These are phyloP conservation scores for Neopestalotiopsis clavispora DNA, from an alignment of 2,329 filamentous ascomycete genomes.

Conservation along the genomic window DNA sequence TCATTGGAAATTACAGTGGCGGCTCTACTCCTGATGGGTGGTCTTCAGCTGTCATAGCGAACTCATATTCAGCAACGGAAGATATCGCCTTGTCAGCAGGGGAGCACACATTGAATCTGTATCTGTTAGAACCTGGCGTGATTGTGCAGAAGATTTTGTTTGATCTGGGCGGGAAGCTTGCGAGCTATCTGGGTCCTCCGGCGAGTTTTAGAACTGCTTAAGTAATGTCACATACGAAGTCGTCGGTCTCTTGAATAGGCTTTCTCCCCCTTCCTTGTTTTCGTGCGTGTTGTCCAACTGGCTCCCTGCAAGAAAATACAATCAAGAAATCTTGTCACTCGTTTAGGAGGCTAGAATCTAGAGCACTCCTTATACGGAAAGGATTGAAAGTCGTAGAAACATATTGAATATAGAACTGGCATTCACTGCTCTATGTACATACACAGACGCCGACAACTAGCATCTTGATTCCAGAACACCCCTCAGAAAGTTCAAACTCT, in stretches of 20 bases:
- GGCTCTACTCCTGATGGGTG: neutral
- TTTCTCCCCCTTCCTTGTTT: too few species aligned
- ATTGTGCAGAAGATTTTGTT: neutral
- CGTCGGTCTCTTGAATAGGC: too few species aligned
- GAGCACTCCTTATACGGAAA: too few species aligned
- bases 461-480: neutral
- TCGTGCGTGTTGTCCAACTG: too few species aligned
- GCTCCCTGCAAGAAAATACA: too few species aligned
- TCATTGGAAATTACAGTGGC: neutral
- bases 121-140: neutral
- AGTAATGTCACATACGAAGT: too few species aligned
- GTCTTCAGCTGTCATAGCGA: neutral
- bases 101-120: neutral
- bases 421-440: neutral
- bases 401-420: neutral
- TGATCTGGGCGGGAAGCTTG: neutral
- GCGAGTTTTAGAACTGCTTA: neutral
- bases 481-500: neutral
- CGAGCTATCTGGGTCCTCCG: neutral
- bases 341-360: too few species aligned
- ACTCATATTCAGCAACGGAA: neutral
- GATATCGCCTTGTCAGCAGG: neutral
- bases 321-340: too few species aligned
- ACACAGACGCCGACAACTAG: neutral
- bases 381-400: neutral